Conservation (phyloP, 2,329 filamentous ascomycete genomes). For the Geoglossum cookeanum region DNA sequence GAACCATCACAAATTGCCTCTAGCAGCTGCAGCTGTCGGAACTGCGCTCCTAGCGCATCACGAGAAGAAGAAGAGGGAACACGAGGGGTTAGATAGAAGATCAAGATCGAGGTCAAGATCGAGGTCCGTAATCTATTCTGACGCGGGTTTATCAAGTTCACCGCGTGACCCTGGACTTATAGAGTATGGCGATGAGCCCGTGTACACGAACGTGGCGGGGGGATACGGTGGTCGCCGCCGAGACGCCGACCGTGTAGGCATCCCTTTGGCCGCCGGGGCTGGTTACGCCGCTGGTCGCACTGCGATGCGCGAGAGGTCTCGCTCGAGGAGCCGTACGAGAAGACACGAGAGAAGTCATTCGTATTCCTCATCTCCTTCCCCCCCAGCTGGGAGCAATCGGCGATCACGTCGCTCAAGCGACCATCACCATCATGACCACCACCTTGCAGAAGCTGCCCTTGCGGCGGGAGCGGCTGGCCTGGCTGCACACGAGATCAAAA, state of each 20-base stretch:
- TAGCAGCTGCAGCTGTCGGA: constrained; percentile 40
- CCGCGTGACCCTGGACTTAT: constrained; percentile 33
- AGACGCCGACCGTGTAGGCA: constrained; percentile 21
- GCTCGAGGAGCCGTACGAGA: constrained; percentile 24
- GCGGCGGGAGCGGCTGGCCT: constrained; percentile 38
- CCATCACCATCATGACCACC: constrained; percentile 23
- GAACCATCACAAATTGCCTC: constrained; percentile 36
- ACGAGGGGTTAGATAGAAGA: constrained; percentile 24
- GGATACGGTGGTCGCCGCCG: constrained; percentile 17
- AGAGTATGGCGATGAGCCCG: constrained; percentile 44
- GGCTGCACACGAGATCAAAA: constrained; percentile 36
- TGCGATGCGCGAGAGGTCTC: background rate
- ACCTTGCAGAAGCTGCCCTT: constrained; percentile 33
- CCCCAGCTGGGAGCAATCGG: constrained; percentile 17
- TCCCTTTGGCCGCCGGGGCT: constrained; percentile 19
- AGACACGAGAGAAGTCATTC: constrained; percentile 26
- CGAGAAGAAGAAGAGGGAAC: constrained; percentile 41
- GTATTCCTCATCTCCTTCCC: constrained; percentile 22
- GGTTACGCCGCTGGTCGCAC: constrained; percentile 14
- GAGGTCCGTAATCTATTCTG: constrained; percentile 24
- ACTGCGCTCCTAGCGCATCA: constrained; percentile 42
- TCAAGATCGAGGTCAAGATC: constrained; percentile 28
- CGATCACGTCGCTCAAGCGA: constrained; percentile 15
- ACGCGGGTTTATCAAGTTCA: constrained; percentile 21
- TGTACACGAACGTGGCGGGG: constrained; percentile 34